Evolutionary conservation across 305 asterid genomes (phyloP), one percentile per base, ranked within the genome.

Genomic region (Striga hermonthica): DNA sequence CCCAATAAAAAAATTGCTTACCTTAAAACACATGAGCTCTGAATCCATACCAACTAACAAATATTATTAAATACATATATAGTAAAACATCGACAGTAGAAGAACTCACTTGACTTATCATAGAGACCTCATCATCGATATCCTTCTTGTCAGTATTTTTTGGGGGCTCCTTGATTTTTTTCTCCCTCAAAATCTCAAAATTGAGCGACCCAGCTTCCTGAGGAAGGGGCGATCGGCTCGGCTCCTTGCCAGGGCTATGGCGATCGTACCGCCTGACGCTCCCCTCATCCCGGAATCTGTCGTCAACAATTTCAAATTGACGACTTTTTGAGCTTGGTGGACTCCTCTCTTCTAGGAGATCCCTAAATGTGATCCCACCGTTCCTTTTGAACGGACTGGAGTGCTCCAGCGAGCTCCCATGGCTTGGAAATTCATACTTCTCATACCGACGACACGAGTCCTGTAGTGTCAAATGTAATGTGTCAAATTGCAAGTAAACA

Each of bases 261-360:
- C 74, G 91, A 59, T 58, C 63, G 47, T 72, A 81, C 55, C 35
- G 75, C 71, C 71, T 84, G 68, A 75, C 83, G 57, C 55, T 34
- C 48, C 91, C 91, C 57, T 86, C 90, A 2, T 93, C 96, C 34
- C 95, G 85, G 47, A 82, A 86, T 80, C 99, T 80, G 71, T 93
- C 97, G 73, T 93, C 96, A 57, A 93, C 95, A 62, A 93, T 78
- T 87, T 90, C 97, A 67, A 93, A 83, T 61, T 71, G 81, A 41
- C 83, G 75, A 36, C 75, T 61, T 75, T 81, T 8, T 58, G 79
- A 53, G 63, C 65, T 39, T 53, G 50, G 74, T 39, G 92, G 89
- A 72, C 80, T 83, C 65, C 85, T 78, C 76, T 77, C 95, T 59
- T 82, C 94, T 62, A 73, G 74, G 12, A 80, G 80, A 64, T 80